Percentiles rank a stretch among this genome's conserved stretches.
Evolutionary conservation across 371 early-diverging fungal species (phyloP).

Genomic region (Mortierella sp.): DNA sequence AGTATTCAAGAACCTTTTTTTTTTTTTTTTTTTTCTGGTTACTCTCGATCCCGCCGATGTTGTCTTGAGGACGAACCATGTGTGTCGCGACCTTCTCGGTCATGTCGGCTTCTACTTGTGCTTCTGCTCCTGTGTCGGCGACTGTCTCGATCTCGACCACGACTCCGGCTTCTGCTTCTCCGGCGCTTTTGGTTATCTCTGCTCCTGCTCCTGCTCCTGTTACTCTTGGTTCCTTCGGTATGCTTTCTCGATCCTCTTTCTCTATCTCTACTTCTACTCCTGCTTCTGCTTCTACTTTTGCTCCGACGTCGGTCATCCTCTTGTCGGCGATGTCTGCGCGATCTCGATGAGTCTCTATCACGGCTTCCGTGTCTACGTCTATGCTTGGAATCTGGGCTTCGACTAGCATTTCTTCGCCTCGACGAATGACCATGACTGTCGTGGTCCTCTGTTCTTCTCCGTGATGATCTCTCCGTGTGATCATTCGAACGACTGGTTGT

Average conservation of each 20-base stretch:
- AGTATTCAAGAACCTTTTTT: not conserved
- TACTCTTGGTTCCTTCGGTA: not conserved
- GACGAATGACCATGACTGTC: not conserved
- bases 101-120: not conserved
- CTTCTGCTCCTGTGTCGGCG: not conserved
- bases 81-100: not conserved
- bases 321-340: not conserved
- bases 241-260: not conserved
- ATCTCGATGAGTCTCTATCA: not conserved
- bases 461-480: not conserved
- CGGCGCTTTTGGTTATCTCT: not conserved
- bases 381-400: conserved; percentile 12
- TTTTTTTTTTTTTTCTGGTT: too few species aligned
- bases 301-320: conserved; percentile 3
- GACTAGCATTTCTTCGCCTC: conserved; percentile 12
- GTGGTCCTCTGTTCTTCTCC: not conserved
- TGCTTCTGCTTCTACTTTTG: conserved; percentile 5
- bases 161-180: not conserved
- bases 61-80: not conserved
- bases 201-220: not conserved
- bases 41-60: not conserved
- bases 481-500: not conserved
- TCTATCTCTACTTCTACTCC: conserved; percentile 5
- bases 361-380: not conserved
- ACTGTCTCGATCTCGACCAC: not conserved